A percentile compares a stretch with the other conserved stretches of the same genome.
These are phyloP conservation scores for Fusarium tanahbumbuense DNA, from an alignment of 2,329 filamentous ascomycete species.

Conservation along the genomic window DNA sequence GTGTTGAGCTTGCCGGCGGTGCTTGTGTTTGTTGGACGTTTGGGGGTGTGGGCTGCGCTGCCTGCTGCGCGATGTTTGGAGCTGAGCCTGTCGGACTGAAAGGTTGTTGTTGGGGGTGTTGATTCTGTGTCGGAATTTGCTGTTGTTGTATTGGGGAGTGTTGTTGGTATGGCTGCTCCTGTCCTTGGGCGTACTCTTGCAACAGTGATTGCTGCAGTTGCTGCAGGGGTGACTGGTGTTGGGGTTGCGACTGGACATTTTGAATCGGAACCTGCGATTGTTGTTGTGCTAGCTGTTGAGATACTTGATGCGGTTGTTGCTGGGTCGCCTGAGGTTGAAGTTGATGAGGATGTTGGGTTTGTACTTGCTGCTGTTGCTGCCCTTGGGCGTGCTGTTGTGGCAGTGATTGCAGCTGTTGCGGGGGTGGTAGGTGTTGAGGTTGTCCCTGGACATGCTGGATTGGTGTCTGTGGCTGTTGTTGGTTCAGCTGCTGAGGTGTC, in stretches of 20 bases:
- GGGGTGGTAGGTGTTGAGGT: background rate
- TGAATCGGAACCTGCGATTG: background rate
- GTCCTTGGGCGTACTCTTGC: background rate
- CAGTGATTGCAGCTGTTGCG: background rate
- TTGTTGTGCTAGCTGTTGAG: constrained; percentile 4
- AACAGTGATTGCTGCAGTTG: background rate
- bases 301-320: background rate
- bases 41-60: background rate
- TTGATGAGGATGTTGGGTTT: background rate
- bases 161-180: constrained; percentile 7
- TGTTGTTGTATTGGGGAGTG: background rate
- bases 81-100: background rate
- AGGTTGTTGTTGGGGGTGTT: constrained; percentile 14
- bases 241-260: background rate
- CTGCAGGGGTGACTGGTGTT: background rate
- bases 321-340: background rate
- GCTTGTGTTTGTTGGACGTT: background rate
- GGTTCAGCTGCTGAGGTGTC: background rate
- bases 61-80: constrained; percentile 13
- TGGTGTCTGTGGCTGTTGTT: background rate
- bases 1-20: background rate
- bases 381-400: background rate
- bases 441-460: background rate
- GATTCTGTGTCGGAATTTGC: constrained; percentile 4
- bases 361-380: background rate